These are phyloP conservation scores for Suhomyces chickasaworum DNA, from an alignment of 1,139 yeast genomes.

Conservation along the genomic window DNA sequence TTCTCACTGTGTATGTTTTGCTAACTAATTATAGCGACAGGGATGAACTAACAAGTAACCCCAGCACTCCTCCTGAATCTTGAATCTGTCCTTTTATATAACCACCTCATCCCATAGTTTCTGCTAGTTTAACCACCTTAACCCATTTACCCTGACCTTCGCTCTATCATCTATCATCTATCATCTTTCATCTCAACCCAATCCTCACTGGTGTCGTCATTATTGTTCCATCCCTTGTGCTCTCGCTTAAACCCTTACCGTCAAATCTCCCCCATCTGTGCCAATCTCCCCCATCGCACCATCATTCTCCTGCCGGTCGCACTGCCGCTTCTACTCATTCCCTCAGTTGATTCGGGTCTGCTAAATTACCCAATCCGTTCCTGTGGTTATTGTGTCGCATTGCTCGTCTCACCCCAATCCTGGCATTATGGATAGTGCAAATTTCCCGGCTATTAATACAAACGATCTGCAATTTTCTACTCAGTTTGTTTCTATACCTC, in stretches of 20 bases:
- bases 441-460: not conserved
- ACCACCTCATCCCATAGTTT: not conserved
- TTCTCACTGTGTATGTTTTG: not conserved
- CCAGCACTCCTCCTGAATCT: not conserved
- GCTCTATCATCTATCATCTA: not conserved
- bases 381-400: not conserved
- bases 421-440: not conserved
- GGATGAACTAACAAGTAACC: not conserved
- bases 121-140: not conserved
- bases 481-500: not conserved
- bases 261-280: not conserved
- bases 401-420: not conserved
- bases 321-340: not conserved
- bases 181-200: too few species aligned
- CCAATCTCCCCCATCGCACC: not conserved
- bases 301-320: not conserved
- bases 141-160: not conserved
- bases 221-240: too few species aligned
- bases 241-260: not conserved
- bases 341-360: too few species aligned
- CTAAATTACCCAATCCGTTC: not conserved
- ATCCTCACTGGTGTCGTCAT: too few species aligned
- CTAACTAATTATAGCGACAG: constrained; percentile 2
- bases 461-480: not conserved
- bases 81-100: too few species aligned